Percentiles rank a stretch among this genome's conserved stretches.
These are phyloP conservation scores for Cucurbita argyrosperma DNA, from an alignment of 306 rosid genomes.

Conservation along the genomic window DNA sequence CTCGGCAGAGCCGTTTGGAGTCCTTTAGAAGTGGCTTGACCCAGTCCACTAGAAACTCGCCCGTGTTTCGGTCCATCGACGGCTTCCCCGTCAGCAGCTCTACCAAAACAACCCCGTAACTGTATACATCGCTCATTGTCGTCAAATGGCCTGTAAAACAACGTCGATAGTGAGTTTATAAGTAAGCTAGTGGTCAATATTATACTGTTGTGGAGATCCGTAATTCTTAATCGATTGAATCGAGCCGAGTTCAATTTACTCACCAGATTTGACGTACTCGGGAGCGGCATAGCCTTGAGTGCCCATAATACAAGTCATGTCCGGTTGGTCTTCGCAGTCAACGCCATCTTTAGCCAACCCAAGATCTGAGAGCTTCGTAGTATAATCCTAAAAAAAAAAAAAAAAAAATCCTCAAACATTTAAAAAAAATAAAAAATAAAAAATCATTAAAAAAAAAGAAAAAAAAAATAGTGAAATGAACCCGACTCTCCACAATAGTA, in stretches of 20 bases:
- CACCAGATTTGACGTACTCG: conserved; percentile 63
- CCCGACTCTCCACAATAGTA: no score
- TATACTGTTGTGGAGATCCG: no score
- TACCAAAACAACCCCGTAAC: conserved; percentile 69
- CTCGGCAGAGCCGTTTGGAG: conserved; percentile 30
- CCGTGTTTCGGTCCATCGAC: conserved; percentile 34
- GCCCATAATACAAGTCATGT: conserved; percentile 51
- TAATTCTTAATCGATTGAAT: neutral
- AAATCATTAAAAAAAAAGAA: no score
- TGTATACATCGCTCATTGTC: conserved; percentile 69
- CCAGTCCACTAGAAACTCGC: conserved; percentile 57
- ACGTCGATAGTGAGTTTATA: neutral
- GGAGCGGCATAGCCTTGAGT: conserved; percentile 83
- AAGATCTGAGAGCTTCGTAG: conserved; percentile 60
- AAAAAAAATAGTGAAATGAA: neutral
- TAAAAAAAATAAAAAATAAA: neutral
- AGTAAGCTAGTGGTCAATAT: no score
- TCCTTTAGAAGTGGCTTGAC: conserved; percentile 62
- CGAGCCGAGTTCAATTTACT: neutral
- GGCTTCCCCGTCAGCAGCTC: conserved; percentile 68
- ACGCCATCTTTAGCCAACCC: conserved; percentile 75
- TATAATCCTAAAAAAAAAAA: conserved; percentile 27
- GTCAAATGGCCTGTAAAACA: conserved; percentile 47
- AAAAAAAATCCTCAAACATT: neutral
- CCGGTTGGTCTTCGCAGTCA: conserved; percentile 56